phyloP scores from a whole-genome alignment of 495 filamentous ascomycete genomes.

The Hypoxylon trugodes region DNA sequence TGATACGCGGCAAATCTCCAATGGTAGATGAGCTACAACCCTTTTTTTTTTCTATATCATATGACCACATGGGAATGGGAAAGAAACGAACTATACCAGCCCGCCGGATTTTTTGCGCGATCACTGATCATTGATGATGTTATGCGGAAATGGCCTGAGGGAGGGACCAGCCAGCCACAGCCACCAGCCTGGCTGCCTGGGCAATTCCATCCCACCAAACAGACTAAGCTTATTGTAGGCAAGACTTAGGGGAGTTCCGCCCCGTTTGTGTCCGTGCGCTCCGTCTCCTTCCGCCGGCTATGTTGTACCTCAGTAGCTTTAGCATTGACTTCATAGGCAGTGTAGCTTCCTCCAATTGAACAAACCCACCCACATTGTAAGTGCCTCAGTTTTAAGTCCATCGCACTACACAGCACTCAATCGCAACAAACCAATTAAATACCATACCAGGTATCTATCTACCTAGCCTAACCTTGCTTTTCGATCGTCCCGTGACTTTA shows the following conservation, averaged over 20 bases:
- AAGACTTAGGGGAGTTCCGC: slow-evolving; percentile 36
- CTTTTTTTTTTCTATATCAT: slow-evolving; percentile 22
- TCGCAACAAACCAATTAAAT: slow-evolving; percentile 28
- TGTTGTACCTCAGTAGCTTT: background rate
- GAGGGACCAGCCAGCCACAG: too few relatives aligned
- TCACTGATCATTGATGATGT: slow-evolving; percentile 26
- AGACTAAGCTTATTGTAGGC: background rate
- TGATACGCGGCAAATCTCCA: slow-evolving; percentile 16
- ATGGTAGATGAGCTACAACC: slow-evolving; percentile 6
- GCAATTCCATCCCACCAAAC: slow-evolving; percentile 5
- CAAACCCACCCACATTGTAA: slow-evolving; percentile 19
- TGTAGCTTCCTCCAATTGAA: slow-evolving; percentile 28
- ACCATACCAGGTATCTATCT: slow-evolving; percentile 14
- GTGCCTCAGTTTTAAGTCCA: slow-evolving; percentile 31
- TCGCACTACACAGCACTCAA: slow-evolving; percentile 25
- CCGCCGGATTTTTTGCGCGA: slow-evolving; percentile 28
- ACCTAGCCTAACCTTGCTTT: too few relatives aligned
- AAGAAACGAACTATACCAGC: slow-evolving; percentile 10
- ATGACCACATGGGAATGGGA: slow-evolving; percentile 31
- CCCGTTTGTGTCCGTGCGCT: slow-evolving; percentile 33
- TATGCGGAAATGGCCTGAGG: slow-evolving; percentile 19
- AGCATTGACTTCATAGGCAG: slow-evolving; percentile 26
- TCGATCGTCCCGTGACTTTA: slow-evolving; percentile 21
- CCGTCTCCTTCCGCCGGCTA: slow-evolving; percentile 29
- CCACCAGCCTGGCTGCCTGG: background rate